Conservation (phyloP, 1,284 basidiomycete species). For the Ganoderma multipileum region DNA sequence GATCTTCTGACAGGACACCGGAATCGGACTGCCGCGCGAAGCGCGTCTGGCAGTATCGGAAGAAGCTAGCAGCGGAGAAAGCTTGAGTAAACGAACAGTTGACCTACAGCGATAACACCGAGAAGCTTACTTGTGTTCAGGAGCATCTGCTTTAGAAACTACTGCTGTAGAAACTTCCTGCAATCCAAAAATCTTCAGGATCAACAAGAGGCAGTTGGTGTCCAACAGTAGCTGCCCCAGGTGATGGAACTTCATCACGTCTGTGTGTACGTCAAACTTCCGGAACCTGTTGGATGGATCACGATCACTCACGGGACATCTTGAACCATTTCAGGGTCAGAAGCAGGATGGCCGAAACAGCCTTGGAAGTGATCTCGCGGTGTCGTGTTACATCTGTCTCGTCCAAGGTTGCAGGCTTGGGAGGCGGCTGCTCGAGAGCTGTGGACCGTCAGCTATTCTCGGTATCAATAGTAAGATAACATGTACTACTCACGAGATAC, state of each 20-base stretch:
- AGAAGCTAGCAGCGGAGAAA: slow-evolving; percentile 71
- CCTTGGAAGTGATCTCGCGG: slow-evolving; percentile 97
- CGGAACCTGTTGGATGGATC: slow-evolving; percentile 1
- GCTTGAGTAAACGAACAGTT: not conserved
- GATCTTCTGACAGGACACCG: slow-evolving; percentile 57
- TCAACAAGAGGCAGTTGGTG: slow-evolving; percentile 92
- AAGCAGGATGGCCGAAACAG: slow-evolving; percentile 93
- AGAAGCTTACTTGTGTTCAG: slow-evolving; percentile 79
- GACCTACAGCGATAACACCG: slow-evolving; percentile 11
- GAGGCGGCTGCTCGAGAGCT: slow-evolving; percentile 69
- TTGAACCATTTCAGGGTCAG: slow-evolving; percentile 98
- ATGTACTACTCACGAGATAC: slow-evolving; percentile 62
- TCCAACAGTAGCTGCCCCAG: slow-evolving; percentile 94
- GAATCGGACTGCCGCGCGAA: slow-evolving; percentile 70
- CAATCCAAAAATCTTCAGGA: slow-evolving; percentile 98
- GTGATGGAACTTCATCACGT: slow-evolving; percentile 99
- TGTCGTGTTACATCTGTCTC: slow-evolving; percentile 96
- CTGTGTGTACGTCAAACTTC: slow-evolving; percentile 47
- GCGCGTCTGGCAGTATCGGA: slow-evolving; percentile 88
- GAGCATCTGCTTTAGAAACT: slow-evolving; percentile 88
- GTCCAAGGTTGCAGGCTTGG: slow-evolving; percentile 85
- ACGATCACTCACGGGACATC: slow-evolving; percentile 79
- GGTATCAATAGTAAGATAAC: not conserved
- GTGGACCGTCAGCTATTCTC: slow-evolving; percentile 25
- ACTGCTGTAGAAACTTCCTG: slow-evolving; percentile 90